phyloP scores from a whole-genome alignment of 345 rosid species.

The Eucalyptus cladocalyx region DNA sequence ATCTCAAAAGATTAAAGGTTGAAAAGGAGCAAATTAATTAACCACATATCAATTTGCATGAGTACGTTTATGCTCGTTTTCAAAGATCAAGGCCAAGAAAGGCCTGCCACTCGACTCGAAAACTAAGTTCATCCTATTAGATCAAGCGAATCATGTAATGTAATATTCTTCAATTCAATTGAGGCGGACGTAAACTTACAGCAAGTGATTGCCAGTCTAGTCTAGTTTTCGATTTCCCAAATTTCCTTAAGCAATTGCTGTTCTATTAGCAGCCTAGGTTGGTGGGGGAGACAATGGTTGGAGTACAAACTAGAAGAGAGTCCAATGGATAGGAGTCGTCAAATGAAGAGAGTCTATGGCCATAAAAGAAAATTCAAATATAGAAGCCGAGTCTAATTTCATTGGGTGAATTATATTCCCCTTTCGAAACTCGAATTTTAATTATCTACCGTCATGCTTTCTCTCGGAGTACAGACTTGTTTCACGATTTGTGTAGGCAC shows the following conservation, averaged over 20 bases:
- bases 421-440: background rate
- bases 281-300: background rate
- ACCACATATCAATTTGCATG: background rate
- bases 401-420: background rate
- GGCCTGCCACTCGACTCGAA: accelerated
- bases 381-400: background rate
- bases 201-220: accelerated
- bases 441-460: background rate
- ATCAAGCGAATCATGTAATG: background rate
- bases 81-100: background rate
- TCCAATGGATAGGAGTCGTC: background rate
- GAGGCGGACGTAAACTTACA: background rate
- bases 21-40: background rate
- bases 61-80: background rate
- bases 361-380: background rate
- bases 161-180: background rate
- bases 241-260: background rate
- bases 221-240: background rate
- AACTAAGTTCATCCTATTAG: background rate
- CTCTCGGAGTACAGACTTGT: accelerated
- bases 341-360: background rate
- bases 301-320: background rate
- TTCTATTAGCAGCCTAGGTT: background rate
- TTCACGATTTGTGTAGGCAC: background rate
- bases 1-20: background rate